A percentile compares a stretch with the other conserved stretches of the same genome.
Conservation (phyloP, 83 land plant genomes). For the Picea engelmannii region DNA sequence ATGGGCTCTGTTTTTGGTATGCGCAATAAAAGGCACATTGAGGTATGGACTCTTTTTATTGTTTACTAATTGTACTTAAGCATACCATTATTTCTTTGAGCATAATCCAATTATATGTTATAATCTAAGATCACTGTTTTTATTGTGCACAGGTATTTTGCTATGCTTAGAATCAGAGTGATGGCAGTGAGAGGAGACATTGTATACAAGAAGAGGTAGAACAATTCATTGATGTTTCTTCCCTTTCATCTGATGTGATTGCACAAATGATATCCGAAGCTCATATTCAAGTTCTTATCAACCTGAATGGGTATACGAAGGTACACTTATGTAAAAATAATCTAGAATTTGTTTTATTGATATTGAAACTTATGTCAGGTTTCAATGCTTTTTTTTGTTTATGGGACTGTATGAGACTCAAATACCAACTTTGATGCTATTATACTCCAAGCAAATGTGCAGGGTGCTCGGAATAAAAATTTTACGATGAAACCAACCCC, state of each 20-base stretch:
- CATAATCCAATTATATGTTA: no score
- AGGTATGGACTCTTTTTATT: constrained; percentile 46
- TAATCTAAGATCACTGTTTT: background rate
- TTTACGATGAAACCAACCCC: constrained; percentile 99
- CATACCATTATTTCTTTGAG: background rate
- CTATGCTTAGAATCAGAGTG: constrained; percentile 94
- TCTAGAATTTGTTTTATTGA: background rate
- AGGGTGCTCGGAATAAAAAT: constrained; percentile 99
- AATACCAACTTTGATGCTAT: background rate
- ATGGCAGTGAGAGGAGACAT: constrained; percentile 96
- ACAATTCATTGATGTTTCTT: constrained; percentile 90
- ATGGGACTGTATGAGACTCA: background rate
- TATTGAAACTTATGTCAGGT: background rate
- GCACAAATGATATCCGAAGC: constrained; percentile 86
- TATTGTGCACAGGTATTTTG: constrained; percentile 79
- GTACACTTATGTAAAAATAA: constrained; percentile 29
- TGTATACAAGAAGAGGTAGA: constrained; percentile 89
- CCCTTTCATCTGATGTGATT: constrained; percentile 89
- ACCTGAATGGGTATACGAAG: constrained; percentile 98
- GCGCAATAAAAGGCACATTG: constrained; percentile 86
- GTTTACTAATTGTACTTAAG: background rate
- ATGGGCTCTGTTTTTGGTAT: constrained; percentile 99
- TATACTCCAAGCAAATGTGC: background rate
- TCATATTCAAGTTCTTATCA: constrained; percentile 84
- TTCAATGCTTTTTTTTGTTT: background rate